Conservation (phyloP, 176 grass and related monocot species). For the Paspalum notatum region DNA sequence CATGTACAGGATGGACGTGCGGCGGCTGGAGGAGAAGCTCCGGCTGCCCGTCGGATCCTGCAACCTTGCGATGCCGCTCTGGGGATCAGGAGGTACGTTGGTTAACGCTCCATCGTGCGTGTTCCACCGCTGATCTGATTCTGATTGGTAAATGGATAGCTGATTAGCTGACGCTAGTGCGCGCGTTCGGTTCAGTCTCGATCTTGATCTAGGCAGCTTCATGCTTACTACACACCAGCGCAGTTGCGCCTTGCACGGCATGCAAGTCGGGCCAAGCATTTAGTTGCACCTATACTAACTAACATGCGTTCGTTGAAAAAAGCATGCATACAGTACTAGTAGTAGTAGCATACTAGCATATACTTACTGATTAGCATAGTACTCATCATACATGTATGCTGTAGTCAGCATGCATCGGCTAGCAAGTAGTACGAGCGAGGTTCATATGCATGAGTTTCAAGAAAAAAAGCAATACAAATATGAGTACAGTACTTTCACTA, state of each 20-base stretch:
- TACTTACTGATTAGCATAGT: too few species aligned
- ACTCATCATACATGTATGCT: too few species aligned
- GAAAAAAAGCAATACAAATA: neutral
- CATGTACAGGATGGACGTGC: conserved; percentile 65
- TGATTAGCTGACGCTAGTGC: neutral
- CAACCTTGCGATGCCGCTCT: conserved; percentile 68
- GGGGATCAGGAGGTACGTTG: conserved; percentile 58
- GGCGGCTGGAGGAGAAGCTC: conserved; percentile 75
- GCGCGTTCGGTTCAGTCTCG: neutral
- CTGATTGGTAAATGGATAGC: too few species aligned
- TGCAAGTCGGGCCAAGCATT: conserved; percentile 28
- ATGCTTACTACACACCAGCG: too few species aligned
- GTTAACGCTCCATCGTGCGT: too few species aligned
- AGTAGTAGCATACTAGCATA: too few species aligned
- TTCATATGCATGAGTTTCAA: neutral
- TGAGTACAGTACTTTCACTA: neutral
- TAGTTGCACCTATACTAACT: neutral
- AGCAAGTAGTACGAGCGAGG: too few species aligned
- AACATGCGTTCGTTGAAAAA: neutral
- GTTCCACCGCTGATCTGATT: too few species aligned
- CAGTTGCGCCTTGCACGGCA: neutral
- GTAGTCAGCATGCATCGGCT: too few species aligned
- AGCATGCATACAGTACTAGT: too few species aligned
- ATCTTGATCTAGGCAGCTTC: neutral
- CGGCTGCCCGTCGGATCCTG: conserved; percentile 69